Evolutionary conservation across 305 asterid species (phyloP).

Genomic region (Fraxinus nigra): DNA sequence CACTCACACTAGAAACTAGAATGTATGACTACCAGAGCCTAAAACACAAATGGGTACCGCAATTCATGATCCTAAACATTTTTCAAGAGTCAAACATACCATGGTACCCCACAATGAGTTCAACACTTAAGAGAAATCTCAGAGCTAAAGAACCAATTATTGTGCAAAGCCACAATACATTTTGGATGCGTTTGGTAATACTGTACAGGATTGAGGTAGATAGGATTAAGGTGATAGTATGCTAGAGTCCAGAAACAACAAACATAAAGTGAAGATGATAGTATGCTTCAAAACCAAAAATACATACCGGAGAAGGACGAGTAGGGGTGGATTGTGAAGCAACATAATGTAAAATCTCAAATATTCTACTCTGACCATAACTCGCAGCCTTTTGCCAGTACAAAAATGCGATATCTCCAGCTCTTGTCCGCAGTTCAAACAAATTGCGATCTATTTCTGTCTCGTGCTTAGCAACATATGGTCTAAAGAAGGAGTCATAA

Average conservation of each 20-base stretch:
- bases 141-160: background rate
- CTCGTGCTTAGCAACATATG: conserved; percentile 76
- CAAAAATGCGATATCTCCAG: conserved; percentile 62
- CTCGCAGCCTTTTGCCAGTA: conserved; percentile 63
- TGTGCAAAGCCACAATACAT: background rate
- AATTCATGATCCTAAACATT: background rate
- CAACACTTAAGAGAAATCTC: background rate
- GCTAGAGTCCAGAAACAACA: background rate
- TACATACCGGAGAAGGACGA: conserved; percentile 63
- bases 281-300: background rate
- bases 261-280: background rate
- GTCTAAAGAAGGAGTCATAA: conserved; percentile 83
- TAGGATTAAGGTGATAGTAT: background rate
- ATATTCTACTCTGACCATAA: conserved; percentile 76
- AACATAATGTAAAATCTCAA: conserved; percentile 67
- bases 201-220: background rate
- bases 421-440: conserved; percentile 71
- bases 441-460: conserved; percentile 83
- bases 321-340: conserved; percentile 76
- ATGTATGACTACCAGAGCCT: background rate
- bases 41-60: background rate
- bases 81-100: background rate
- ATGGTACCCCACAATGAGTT: background rate
- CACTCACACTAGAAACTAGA: background rate
- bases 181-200: background rate